Conservation (phyloP, 306 rosid genomes). For the Cicer judaicum region DNA sequence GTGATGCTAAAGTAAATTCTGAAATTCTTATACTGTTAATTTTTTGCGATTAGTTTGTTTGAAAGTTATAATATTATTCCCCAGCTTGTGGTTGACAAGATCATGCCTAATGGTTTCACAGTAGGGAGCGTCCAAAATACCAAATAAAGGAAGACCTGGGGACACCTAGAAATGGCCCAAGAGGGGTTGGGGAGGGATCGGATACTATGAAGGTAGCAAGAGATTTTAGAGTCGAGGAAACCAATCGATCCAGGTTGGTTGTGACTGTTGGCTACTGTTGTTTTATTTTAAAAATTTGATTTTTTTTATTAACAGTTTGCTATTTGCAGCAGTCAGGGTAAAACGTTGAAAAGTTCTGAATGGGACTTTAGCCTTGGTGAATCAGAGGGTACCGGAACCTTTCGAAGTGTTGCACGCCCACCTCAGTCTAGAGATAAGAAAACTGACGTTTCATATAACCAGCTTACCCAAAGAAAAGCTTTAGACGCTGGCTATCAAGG, state of each 20-base stretch:
- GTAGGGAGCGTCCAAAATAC: constrained; percentile 92
- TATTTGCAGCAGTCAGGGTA: constrained; percentile 81
- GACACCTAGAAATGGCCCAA: constrained; percentile 60
- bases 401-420: constrained; percentile 77
- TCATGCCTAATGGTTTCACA: constrained; percentile 48
- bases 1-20: constrained; percentile 13
- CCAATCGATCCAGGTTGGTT: constrained; percentile 72
- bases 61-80: constrained; percentile 31
- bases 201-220: constrained; percentile 75
- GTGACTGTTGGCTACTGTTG: constrained; percentile 35
- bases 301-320: constrained; percentile 42
- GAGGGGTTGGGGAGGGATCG: constrained; percentile 63
- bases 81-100: constrained; percentile 47
- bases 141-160: constrained; percentile 73
- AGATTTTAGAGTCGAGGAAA: constrained; percentile 69
- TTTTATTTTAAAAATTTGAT: constrained; percentile 37
- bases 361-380: constrained; percentile 98
- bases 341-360: constrained; percentile 73
- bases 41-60: constrained; percentile 37
- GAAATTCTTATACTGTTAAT: constrained; percentile 28
- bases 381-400: constrained; percentile 82
- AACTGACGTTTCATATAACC: constrained; percentile 59
- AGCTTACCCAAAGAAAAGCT: constrained; percentile 61
- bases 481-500: constrained; percentile 63
- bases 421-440: constrained; percentile 88